Conservation (phyloP, 345 rosid genomes). For the Citrus medica region DNA sequence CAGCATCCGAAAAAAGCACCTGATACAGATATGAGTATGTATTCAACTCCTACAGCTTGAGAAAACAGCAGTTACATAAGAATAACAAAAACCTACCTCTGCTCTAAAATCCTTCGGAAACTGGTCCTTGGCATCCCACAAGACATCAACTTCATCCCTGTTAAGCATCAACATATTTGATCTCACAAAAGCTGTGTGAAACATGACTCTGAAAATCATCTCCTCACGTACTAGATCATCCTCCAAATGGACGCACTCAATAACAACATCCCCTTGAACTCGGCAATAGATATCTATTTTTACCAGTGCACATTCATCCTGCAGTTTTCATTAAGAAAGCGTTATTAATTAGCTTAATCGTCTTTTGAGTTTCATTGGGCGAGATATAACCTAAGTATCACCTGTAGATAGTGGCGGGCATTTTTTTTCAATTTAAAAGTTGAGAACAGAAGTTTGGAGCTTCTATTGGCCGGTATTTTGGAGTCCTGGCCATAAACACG, state of each 20-base stretch:
- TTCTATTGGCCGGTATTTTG: slow-evolving; percentile 64
- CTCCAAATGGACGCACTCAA: slow-evolving; percentile 85
- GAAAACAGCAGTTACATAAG: slow-evolving; percentile 18
- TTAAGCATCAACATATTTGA: slow-evolving; percentile 63
- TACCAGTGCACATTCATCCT: slow-evolving; percentile 81
- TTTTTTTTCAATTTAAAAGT: slow-evolving; percentile 61
- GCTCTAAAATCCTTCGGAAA: slow-evolving; percentile 78
- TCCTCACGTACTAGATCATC: slow-evolving; percentile 68
- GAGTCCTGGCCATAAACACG: slow-evolving; percentile 91
- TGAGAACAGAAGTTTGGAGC: slow-evolving; percentile 83
- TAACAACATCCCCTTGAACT: slow-evolving; percentile 92
- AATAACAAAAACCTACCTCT: slow-evolving; percentile 64
- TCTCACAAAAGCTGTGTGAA: slow-evolving; percentile 90
- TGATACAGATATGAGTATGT: slow-evolving; percentile 68
- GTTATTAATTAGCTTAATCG: slow-evolving; percentile 6
- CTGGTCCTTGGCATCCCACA: slow-evolving; percentile 88
- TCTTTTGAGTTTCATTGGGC: slow-evolving; percentile 12
- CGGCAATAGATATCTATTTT: slow-evolving; percentile 80
- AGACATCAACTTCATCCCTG: slow-evolving; percentile 78
- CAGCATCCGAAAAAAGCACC: slow-evolving; percentile 85
- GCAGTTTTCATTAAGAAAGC: slow-evolving; percentile 33
- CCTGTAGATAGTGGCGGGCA: slow-evolving; percentile 66
- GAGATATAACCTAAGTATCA: slow-evolving; percentile 22
- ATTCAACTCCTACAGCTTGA: slow-evolving; percentile 62
- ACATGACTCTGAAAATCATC: slow-evolving; percentile 83